Conservation (phyloP, 2,329 filamentous ascomycete genomes). For the Colletotrichum karsti region DNA sequence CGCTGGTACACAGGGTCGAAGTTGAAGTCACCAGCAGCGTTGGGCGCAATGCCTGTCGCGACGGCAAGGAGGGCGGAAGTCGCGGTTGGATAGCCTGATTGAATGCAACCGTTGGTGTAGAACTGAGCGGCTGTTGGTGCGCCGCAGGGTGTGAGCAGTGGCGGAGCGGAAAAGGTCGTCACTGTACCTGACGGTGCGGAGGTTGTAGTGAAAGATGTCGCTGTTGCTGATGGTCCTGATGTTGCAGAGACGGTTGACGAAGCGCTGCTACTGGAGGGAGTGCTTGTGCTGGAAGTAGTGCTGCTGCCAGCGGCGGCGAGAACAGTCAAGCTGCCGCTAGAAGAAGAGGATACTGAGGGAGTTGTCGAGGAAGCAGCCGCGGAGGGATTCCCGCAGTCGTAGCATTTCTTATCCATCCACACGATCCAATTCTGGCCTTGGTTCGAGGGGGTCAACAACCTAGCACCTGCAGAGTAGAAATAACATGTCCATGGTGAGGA, state of each 20-base stretch:
- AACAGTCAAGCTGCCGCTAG: background rate
- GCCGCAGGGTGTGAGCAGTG: background rate
- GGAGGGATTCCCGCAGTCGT: background rate
- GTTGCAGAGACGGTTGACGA: background rate
- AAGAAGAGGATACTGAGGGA: background rate
- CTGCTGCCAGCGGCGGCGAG: background rate
- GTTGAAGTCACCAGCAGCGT: background rate
- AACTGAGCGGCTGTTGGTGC: slow-evolving; percentile 1
- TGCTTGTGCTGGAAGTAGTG: background rate
- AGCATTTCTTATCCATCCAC: slow-evolving; percentile 15
- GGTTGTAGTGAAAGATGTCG: background rate
- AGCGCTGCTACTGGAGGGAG: background rate
- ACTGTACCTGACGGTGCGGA: background rate
- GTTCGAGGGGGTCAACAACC: slow-evolving; percentile 7
- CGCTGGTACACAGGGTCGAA: slow-evolving; percentile 13
- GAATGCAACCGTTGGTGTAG: slow-evolving; percentile 14
- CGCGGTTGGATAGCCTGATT: slow-evolving; percentile 3
- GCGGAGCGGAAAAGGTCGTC: slow-evolving; percentile 9
- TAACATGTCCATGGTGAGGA: slow-evolving; percentile 15
- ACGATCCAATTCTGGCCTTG: slow-evolving; percentile 7
- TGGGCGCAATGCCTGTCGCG: slow-evolving; percentile 4
- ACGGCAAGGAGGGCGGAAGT: background rate
- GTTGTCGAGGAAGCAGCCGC: background rate
- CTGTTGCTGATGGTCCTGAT: background rate
- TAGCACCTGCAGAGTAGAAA: slow-evolving; percentile 12